Percentiles rank a stretch among this genome's conserved stretches.
Conservation (phyloP, 148 eudicot genomes). For the Rhododendron henanense region DNA sequence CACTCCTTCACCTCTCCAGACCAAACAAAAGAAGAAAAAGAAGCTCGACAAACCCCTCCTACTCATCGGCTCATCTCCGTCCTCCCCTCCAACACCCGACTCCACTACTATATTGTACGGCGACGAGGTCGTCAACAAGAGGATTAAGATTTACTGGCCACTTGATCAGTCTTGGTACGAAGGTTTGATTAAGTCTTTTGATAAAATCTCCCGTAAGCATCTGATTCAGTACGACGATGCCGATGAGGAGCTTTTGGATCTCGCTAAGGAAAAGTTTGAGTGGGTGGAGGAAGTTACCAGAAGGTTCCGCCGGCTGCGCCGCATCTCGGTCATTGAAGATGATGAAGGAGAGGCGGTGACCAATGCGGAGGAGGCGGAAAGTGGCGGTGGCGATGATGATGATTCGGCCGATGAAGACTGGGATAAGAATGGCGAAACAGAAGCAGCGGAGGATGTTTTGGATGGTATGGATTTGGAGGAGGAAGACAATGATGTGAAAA, state of each 20-base stretch:
- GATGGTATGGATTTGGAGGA: conserved; percentile 62
- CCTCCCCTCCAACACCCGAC: conserved; percentile 19
- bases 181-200: conserved; percentile 62
- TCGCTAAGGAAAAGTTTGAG: conserved; percentile 65
- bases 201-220: conserved; percentile 57
- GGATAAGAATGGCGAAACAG: conserved; percentile 48
- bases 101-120: conserved; percentile 21
- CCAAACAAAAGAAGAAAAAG: conserved; percentile 41
- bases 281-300: conserved; percentile 44
- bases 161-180: conserved; percentile 78
- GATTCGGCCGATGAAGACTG: conserved; percentile 82
- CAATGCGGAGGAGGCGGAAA: conserved; percentile 12
- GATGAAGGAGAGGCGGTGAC: conserved; percentile 29
- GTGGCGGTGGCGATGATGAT: conserved; percentile 38
- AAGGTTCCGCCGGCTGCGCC: conserved; percentile 57
- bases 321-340: conserved; percentile 42
- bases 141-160: conserved; percentile 87
- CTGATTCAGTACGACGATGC: conserved; percentile 77
- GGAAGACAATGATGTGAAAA: conserved; percentile 29
- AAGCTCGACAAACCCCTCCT: conserved; percentile 54
- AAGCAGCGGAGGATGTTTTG: conserved; percentile 36
- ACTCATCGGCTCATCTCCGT: conserved; percentile 33
- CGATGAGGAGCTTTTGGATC: conserved; percentile 70
- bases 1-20: conserved; percentile 60
- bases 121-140: conserved; percentile 48